Base-by-base conservation (phyloP, 2,329 filamentous ascomycete genomes). In the Cladosporium sphaerospermum region DNA sequence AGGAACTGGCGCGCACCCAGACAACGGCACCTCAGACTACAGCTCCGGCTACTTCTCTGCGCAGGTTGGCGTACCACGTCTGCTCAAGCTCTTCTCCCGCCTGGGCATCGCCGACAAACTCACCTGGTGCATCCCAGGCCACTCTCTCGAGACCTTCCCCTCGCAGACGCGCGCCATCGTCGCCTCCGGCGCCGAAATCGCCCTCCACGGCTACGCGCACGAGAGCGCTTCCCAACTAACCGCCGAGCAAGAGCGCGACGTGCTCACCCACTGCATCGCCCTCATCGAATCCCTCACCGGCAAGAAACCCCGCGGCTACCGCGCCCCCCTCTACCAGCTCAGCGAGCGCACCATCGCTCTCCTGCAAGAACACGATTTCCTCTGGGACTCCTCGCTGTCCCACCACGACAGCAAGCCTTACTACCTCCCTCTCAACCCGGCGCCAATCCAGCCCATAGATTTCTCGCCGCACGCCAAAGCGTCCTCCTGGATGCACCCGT, bases 61-160 rank as follows among this genome's bases (percentile, higher is more conserved):
- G 1, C 71, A 75, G 52, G 78, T 81, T n/a, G 80, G 79, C 33
- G 79, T 81, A 0, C 76, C 75, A 0, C 73, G 79, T 9, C 70
- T 83, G 2, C 67, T 83, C 9, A 76, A 73, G 43, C 67, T 83
- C 47, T 78, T 83, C 61, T 70, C 73, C 32, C 78, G 75, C 59
- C 71, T 78, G 40, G 62, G 65, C 1, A 73, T 83, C 19, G 68
- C 77, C 3, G 70, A 79, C 28, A 77, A 76, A 54, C 71, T 78
- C 28, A 82, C 79, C 3, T 83, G 79, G 80, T 82, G 81, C 60
- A 75, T 83, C 9, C 80, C 80, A 0, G 79, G 80, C 44, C 80
- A 83, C 65, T 78, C 74, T 0, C 71, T 79, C 47, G 80, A 83
- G 57, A 80, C 74, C 9, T 83, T 83, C 56, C 79, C 79, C 0